Base-by-base conservation (phyloP, 2,329 filamentous ascomycete species). In the Diaporthe longicolla region DNA sequence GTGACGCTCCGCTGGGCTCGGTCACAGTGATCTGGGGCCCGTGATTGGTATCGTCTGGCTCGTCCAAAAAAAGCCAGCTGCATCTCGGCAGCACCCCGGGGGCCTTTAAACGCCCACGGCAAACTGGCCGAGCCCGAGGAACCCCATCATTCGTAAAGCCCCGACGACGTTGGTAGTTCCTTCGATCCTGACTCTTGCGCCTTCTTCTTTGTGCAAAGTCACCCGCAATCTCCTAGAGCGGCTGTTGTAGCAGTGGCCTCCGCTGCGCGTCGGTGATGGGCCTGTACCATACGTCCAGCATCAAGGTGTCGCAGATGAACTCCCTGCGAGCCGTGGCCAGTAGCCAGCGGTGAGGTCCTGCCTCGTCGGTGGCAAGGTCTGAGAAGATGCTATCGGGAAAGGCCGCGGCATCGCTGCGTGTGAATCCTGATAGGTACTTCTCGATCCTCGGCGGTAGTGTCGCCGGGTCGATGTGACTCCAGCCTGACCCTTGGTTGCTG, bases 1-100 rank as follows among this genome's bases (percentile, higher is more conserved):
- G 69, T 13, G 11, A 26, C 0, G 26, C 21, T 3, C 68, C 74
- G n/a, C 19, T 37, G 11, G 74, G 68, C 35, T 74, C 61, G 3
- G 74, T 75, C 26, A 75, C 48, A 8, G 69, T 45, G 48, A 75
- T 71, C 21, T 74, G 72, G 37, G 74, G 74, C 7, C 74, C 74
- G 8, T 37, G 54, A 19, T 74, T 75, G 32, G 54, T 54, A 6
- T 55, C 26, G n/a, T 75, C 74, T 48, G 71, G 71, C 19, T 74
- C 48, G 17, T 50, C 24, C 37, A 43, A 74, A 45, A 73, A 69
- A 24, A 54, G 10, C 72, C 66, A 74, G 29, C 1, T 54, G 45
- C 72, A 75, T 24, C 24, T 52, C 21, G 59, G 63, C 48, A 75
- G 59, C 17, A 11, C 19, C 7, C 29, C 32, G 40, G 17, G 21